Conservation (phyloP, 129 eudicot species). For the Helianthus annuus region DNA sequence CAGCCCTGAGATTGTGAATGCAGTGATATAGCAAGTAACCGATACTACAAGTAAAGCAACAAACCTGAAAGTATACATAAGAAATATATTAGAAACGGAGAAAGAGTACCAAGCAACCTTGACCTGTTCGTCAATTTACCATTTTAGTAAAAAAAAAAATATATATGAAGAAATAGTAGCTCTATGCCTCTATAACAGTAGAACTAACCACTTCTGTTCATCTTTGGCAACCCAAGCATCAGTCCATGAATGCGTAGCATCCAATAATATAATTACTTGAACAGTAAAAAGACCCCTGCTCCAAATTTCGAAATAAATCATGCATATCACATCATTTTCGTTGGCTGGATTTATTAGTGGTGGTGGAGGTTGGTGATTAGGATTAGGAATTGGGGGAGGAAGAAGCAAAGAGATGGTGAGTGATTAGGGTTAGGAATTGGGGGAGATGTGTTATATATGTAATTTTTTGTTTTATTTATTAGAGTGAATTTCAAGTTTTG, state of each 20-base stretch:
- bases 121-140: too few relatives aligned
- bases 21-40: constrained; percentile 72
- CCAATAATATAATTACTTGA: constrained; percentile 85
- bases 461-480: too few relatives aligned
- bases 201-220: constrained; percentile 93
- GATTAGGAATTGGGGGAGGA: too few relatives aligned
- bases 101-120: constrained; percentile 4
- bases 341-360: too few relatives aligned
- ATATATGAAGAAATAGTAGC: constrained; percentile 1
- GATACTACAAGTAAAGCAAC: constrained; percentile 87
- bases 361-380: too few relatives aligned
- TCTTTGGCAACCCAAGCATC: constrained; percentile 99
- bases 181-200: too few relatives aligned
- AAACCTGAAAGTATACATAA: constrained; percentile 54
- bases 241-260: constrained; percentile 95
- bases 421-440: too few relatives aligned
- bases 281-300: constrained; percentile 90
- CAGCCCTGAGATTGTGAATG: constrained; percentile 68
- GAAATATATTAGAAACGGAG: constrained; percentile 6
- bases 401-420: too few relatives aligned
- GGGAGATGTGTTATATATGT: too few relatives aligned
- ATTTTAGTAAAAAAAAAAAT: constrained; percentile 5
- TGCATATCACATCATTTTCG: constrained; percentile 50
- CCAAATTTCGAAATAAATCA: constrained; percentile 87
- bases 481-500: too few relatives aligned